Evolutionary conservation across 2,329 filamentous ascomycete genomes (phyloP), one percentile per base, ranked within the genome.

Genomic region (Bertia moriformis): DNA sequence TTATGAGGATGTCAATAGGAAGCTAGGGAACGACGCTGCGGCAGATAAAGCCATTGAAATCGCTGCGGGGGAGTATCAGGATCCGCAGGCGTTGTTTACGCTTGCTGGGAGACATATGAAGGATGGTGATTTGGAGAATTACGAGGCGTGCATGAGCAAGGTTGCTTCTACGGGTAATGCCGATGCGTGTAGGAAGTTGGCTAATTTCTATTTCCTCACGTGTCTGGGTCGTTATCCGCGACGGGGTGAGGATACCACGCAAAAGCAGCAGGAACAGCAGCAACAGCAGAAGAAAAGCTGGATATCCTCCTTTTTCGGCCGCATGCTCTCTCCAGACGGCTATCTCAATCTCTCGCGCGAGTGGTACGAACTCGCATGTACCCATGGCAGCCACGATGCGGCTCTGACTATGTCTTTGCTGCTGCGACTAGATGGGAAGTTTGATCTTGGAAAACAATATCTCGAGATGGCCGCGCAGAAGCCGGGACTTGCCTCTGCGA

Each of bases 241-340:
- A n/a, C 24, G 24, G 24, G 24, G 24, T 13, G 13, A 44, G 4
- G 37, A 48, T 18, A 39, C 43, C 15, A 35, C 40, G 29, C 38
- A 45, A 20, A 27, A 22, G 17, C 19, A 39, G 18, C 13, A 41
- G 17, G 39, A 49, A 14, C 27, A 18, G 4, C 40, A 44, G 24
- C 38, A 53, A 29, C 44, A 43, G 32, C 15, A 38, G 24, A 29
- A n/a, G 10, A 29, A 29, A 10, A 10, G 24, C 10, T 10, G 24
- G 24, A 29, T 10, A 29, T 29, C n/a, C 24, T 29, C 24, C n/a
- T 29, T 10, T 29, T 29, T 29, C 10, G 24, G 24, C 24, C 24
- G 24, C 24, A 29, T 10, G 10, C 24, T 29, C 24, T 10, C 24
- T 29, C 24, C 10, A 10, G 24, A 10, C 10, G 24, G n/a, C 10